Conservation (phyloP, 805 yeast genomes). For the Scheffersomyces lignosus region DNA sequence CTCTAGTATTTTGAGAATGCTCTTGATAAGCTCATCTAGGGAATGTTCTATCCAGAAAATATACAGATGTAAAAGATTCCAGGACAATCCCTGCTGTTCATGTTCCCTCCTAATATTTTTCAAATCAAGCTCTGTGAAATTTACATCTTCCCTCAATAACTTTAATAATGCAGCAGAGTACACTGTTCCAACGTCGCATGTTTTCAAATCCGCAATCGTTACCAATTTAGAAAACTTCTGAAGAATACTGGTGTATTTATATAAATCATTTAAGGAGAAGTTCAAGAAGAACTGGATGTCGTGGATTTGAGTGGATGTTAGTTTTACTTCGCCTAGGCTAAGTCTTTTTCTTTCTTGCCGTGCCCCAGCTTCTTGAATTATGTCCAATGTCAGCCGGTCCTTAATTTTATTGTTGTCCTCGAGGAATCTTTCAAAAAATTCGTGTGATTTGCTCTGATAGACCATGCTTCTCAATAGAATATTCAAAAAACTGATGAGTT, state of each 20-base stretch:
- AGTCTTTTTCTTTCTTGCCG: conserved; percentile 18
- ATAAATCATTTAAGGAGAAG: conserved; percentile 46
- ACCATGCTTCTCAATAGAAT: conserved; percentile 38
- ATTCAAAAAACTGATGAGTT: conserved; percentile 49
- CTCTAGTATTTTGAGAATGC: conserved; percentile 20
- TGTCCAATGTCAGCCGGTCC: conserved; percentile 31
- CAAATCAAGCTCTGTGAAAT: neutral
- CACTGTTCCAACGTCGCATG: conserved; percentile 27
- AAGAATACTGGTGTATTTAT: conserved; percentile 24
- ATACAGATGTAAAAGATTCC: conserved; percentile 12
- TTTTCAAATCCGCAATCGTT: conserved; percentile 32
- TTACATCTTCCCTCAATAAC: neutral
- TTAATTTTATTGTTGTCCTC: conserved; percentile 19
- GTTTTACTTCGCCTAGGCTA: conserved; percentile 25
- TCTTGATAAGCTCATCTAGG: conserved; percentile 21
- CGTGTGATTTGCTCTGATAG: conserved; percentile 27
- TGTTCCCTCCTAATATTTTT: neutral
- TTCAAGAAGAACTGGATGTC: conserved; percentile 50
- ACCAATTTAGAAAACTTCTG: conserved; percentile 38
- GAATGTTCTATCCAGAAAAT: conserved; percentile 25
- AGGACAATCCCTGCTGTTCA: conserved; percentile 7
- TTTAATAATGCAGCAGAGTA: conserved; percentile 14
- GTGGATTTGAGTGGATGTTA: conserved; percentile 21
- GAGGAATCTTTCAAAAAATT: conserved; percentile 8
- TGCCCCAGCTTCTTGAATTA: conserved; percentile 23